Conservation (phyloP, 768 basidiomycete species). For the Amanita muscaria region DNA sequence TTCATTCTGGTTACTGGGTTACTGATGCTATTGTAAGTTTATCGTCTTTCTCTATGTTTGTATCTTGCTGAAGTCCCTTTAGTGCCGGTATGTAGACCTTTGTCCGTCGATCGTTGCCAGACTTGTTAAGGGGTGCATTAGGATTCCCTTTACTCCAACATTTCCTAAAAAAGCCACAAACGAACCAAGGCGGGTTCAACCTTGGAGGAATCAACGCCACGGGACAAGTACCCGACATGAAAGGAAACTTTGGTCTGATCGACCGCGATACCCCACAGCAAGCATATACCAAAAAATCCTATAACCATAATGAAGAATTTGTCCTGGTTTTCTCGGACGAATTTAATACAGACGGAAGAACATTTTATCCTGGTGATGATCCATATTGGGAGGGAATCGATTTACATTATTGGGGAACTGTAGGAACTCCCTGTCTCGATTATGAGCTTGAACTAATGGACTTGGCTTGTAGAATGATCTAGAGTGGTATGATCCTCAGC, state of each 20-base stretch:
- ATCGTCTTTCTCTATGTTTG: not conserved
- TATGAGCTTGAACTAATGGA: not conserved
- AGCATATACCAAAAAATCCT: conserved; percentile 44
- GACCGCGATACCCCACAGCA: conserved; percentile 67
- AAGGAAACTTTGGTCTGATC: conserved; percentile 58
- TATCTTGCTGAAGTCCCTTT: not conserved
- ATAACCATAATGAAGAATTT: conserved; percentile 41
- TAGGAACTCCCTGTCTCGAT: not conserved
- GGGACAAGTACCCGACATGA: conserved; percentile 56
- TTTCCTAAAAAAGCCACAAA: conserved; percentile 31
- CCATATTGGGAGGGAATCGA: conserved; percentile 56
- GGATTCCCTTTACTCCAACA: conserved; percentile 45
- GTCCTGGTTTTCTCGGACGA: conserved; percentile 73
- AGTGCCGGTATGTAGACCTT: conserved; percentile 33
- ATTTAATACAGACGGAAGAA: conserved; percentile 63
- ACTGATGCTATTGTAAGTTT: conserved; percentile 49
- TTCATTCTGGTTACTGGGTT: conserved; percentile 40
- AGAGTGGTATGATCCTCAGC: conserved; percentile 60
- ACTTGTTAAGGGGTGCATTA: no score
- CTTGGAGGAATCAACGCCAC: conserved; percentile 68
- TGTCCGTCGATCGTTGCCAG: no score
- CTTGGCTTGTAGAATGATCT: conserved; percentile 37
- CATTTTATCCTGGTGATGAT: conserved; percentile 38
- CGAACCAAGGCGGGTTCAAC: conserved; percentile 53
- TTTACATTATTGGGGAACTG: conserved; percentile 62